Conservation (phyloP, 2,329 filamentous ascomycete species). For the Rhytidhysteron rufulum region DNA sequence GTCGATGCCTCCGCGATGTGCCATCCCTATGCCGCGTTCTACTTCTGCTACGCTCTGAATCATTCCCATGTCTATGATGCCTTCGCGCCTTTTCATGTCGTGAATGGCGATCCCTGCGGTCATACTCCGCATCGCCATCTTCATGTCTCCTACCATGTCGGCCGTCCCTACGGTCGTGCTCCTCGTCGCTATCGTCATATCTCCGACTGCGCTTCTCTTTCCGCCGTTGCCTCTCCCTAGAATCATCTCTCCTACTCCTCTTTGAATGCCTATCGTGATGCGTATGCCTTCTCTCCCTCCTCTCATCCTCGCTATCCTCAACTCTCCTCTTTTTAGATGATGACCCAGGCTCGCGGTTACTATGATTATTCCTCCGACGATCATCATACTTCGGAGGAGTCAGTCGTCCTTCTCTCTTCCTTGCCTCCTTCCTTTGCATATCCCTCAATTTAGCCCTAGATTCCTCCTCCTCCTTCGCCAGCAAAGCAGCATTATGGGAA, state of each 20-base stretch:
- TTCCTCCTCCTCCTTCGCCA: slow-evolving; percentile 80
- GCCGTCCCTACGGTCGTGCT: slow-evolving; percentile 12
- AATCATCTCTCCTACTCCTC: slow-evolving; percentile 10
- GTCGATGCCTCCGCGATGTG: slow-evolving; percentile 4
- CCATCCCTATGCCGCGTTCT: neutral
- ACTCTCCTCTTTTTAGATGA: slow-evolving; percentile 7
- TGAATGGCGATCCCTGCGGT: slow-evolving; percentile 4
- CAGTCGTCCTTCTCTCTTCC: slow-evolving; percentile 16
- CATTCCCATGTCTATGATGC: neutral
- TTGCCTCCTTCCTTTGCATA: slow-evolving; percentile 21
- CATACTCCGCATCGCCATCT: slow-evolving; percentile 3
- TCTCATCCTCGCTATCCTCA: slow-evolving; percentile 17
- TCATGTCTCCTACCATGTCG: slow-evolving; percentile 9
- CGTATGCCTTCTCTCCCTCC: slow-evolving; percentile 12
- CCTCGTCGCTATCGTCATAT: slow-evolving; percentile 10
- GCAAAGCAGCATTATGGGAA: slow-evolving; percentile 80
- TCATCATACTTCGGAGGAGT: slow-evolving; percentile 15
- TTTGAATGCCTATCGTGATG: slow-evolving; percentile 4
- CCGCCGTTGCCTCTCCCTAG: slow-evolving; percentile 5
- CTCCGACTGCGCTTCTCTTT: slow-evolving; percentile 12
- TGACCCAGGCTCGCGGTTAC: neutral
- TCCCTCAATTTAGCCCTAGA: slow-evolving; percentile 63
- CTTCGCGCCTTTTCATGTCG: no score
- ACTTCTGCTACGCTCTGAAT: slow-evolving; percentile 1
- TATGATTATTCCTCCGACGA: slow-evolving; percentile 1